Evolutionary conservation across 345 rosid genomes (phyloP), one percentile per base, ranked within the genome.

Genomic region (Turritis glabra): DNA sequence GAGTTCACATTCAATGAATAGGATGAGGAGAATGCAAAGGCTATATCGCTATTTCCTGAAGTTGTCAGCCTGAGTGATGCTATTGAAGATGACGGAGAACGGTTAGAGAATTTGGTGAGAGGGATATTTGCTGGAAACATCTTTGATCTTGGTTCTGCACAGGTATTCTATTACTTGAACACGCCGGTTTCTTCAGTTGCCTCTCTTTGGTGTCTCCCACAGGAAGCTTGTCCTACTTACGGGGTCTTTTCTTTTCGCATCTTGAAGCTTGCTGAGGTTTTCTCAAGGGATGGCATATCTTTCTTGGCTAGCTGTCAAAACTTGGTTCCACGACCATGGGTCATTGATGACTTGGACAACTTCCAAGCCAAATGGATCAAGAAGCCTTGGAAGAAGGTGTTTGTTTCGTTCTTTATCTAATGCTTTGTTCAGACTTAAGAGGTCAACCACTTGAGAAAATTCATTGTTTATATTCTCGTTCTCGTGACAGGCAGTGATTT

Each of bases 11-110:
- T 66, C 41, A 44, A 13, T 62, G 64, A 17, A 75, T 67, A 95
- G 99, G 93, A 88, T 67, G 99, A 96, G 58, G 99, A 96, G 86
- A 96, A 96, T 83, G 90, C 90, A 72, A 96, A 92, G 81, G 99
- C 99, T 74, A 90, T 92, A 73, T 86, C 95, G 61, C 81, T 92
- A 17, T 96, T 92, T 77, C 75, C 63, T 30, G 79, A 92, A 61
- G 96, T 92, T 64, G 86, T 92, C 58, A 80, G 53, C 70, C 88
- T 96, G 53, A 89, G 79, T 80, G 96, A 92, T 83, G 84, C 80
- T 58, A 89, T 90, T 68, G 93, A 87, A 72, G 98, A 89, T 58
- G 93, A 71, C 26, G 76, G 79, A 67, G 69, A 87, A 76, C 89
- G 88, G 9, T 69, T 96, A 47, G 90, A 92, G 68, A 96, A 85